Conservation (phyloP, 2,329 filamentous ascomycete species). For the Sporothrix humicola region DNA sequence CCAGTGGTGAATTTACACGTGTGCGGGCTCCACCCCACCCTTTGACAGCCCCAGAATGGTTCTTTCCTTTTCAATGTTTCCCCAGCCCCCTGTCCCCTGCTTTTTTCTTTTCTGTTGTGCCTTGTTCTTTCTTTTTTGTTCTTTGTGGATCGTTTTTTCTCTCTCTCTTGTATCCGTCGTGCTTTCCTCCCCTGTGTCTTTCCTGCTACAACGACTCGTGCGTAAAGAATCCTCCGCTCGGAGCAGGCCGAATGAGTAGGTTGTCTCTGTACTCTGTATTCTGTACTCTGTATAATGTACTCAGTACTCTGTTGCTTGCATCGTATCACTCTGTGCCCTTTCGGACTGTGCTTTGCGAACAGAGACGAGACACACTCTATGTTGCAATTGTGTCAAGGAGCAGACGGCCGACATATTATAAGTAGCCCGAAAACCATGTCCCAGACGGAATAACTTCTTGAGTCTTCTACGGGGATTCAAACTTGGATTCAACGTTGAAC, state of each 20-base stretch:
- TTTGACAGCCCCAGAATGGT: slow-evolving; percentile 12
- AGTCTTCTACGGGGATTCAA: not conserved
- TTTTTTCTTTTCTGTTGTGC: not conserved
- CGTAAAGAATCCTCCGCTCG: slow-evolving; percentile 16
- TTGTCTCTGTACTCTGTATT: slow-evolving; percentile 4
- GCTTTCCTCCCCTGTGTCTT: slow-evolving; percentile 7
- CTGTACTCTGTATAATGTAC: not conserved
- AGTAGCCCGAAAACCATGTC: not conserved
- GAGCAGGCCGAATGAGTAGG: slow-evolving; percentile 19
- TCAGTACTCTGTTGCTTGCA: not conserved
- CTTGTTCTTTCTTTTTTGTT: not conserved
- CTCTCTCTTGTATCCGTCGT: not conserved
- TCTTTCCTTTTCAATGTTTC: not conserved
- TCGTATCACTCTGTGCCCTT: not conserved
- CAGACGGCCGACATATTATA: not conserved
- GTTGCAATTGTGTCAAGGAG: not conserved
- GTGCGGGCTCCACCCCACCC: slow-evolving; percentile 32
- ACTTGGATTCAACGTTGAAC: not conserved
- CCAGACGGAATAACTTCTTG: not conserved
- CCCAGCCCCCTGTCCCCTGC: not conserved
- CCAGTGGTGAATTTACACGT: slow-evolving; percentile 35
- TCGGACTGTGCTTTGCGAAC: slow-evolving; percentile 10
- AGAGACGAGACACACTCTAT: not conserved
- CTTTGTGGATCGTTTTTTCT: not conserved
- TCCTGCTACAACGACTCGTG: slow-evolving; percentile 14